Conservation (phyloP, 192 early-diverging fungal genomes). For the Coemansia sp. region DNA sequence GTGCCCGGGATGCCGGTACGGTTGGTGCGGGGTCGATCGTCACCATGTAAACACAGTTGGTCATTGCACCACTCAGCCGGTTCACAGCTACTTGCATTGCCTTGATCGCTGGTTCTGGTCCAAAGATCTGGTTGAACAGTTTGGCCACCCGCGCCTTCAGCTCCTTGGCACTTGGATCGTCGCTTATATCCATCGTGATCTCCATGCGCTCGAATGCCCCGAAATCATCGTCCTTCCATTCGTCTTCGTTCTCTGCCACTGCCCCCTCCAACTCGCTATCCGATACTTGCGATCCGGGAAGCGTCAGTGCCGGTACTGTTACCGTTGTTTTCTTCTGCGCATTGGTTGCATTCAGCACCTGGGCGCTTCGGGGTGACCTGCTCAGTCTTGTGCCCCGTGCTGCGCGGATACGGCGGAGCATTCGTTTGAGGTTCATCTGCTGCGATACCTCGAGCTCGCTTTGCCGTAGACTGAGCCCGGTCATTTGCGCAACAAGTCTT, state of each 20-base stretch:
- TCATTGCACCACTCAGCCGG: constrained; percentile 70
- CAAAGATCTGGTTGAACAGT: constrained; percentile 42
- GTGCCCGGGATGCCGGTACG: constrained; percentile 10
- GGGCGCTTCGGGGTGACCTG: constrained; percentile 6
- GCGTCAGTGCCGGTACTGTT: constrained; percentile 9
- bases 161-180: constrained; percentile 19
- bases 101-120: constrained; percentile 9
- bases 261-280: not conserved
- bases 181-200: constrained; percentile 37
- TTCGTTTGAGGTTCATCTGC: constrained; percentile 46
- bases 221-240: constrained; percentile 29
- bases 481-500: constrained; percentile 46
- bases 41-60: constrained; percentile 61
- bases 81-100: constrained; percentile 34
- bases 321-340: not conserved
- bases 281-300: constrained; percentile 14
- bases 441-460: constrained; percentile 46
- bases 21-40: constrained; percentile 26
- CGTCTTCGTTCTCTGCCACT: not conserved
- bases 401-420: constrained; percentile 37
- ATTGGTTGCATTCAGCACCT: not conserved
- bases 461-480: constrained; percentile 39
- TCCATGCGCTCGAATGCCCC: constrained; percentile 19
- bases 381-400: constrained; percentile 15
- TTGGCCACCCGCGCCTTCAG: constrained; percentile 21